phyloP scores from a whole-genome alignment of 73 alveolate species.

The Paramecium primaurelia region DNA sequence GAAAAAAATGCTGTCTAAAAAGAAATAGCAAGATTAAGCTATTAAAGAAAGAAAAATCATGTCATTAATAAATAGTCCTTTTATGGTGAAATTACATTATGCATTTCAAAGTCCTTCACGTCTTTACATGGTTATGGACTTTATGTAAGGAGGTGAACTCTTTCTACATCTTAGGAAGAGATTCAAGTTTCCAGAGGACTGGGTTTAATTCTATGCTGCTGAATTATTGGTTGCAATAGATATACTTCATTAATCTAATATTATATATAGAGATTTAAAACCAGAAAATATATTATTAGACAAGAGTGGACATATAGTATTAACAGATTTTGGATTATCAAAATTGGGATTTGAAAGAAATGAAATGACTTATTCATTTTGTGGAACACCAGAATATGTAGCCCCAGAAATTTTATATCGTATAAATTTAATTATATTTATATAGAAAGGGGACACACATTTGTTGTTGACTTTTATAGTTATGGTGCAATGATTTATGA shows the following conservation, averaged over 20 bases:
- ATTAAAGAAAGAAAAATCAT: slow-evolving; percentile 73
- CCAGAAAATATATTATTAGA: slow-evolving; percentile 75
- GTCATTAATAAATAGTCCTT: slow-evolving; percentile 77
- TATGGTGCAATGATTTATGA: slow-evolving; percentile 51
- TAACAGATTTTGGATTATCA: slow-evolving; percentile 73
- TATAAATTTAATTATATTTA: not conserved
- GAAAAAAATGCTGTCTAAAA: not conserved
- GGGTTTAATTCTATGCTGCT: slow-evolving; percentile 83
- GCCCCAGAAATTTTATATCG: slow-evolving; percentile 53
- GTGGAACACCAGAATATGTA: slow-evolving; percentile 59
- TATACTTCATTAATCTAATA: slow-evolving; percentile 71
- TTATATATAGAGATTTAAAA: slow-evolving; percentile 74
- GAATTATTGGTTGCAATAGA: slow-evolving; percentile 79
- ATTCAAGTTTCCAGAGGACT: slow-evolving; percentile 72
- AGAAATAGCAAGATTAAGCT: not conserved
- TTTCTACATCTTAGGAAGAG: slow-evolving; percentile 66
- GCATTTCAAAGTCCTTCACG: slow-evolving; percentile 85
- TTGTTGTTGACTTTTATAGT: slow-evolving; percentile 47
- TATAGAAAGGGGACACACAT: slow-evolving; percentile 49
- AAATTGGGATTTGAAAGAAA: slow-evolving; percentile 59
- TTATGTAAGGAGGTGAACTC: slow-evolving; percentile 83
- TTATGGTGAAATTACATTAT: slow-evolving; percentile 83
- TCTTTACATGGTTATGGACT: slow-evolving; percentile 90
- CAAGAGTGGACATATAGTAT: slow-evolving; percentile 65
- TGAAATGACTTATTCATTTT: slow-evolving; percentile 14